Percentiles rank a stretch among this genome's conserved stretches.
These are phyloP conservation scores for Solanum tarijense DNA, from an alignment of 257 asterid genomes.

Conservation along the genomic window DNA sequence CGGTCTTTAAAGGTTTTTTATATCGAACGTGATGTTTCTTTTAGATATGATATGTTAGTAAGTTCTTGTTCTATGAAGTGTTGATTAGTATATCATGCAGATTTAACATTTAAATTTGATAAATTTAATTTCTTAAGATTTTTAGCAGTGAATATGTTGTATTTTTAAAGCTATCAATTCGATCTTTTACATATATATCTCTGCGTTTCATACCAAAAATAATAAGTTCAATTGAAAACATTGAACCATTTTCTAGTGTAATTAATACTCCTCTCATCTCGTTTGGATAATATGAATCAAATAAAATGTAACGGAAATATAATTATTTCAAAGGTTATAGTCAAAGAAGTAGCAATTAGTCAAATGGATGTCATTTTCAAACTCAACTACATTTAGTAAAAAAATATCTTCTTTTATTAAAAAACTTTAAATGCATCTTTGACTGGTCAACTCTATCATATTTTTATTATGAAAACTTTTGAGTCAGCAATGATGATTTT, in stretches of 20 bases:
- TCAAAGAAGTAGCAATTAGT: constrained; percentile 30
- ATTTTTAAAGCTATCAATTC: not conserved
- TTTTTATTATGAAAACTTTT: constrained; percentile 27
- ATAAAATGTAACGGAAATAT: not conserved
- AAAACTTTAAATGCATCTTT: constrained; percentile 37
- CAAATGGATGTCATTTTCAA: constrained; percentile 31
- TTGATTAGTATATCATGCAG: not conserved
- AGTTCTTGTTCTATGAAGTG: not conserved
- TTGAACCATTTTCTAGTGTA: too few species aligned
- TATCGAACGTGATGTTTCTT: not conserved
- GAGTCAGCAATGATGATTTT: constrained; percentile 1
- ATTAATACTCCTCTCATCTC: too few species aligned
- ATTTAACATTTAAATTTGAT: not conserved
- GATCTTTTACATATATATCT: too few species aligned
- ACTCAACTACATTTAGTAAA: constrained; percentile 4
- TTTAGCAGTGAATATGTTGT: not conserved
- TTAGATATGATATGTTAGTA: not conserved
- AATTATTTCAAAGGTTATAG: not conserved
- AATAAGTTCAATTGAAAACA: not conserved
- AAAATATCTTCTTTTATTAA: constrained; percentile 6
- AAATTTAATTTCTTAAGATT: too few species aligned
- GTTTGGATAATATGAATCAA: not conserved
- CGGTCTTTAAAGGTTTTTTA: not conserved
- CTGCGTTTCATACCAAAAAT: not conserved
- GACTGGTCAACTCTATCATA: constrained; percentile 52